These are phyloP conservation scores for Boletus vermiculosoides DNA, from an alignment of 768 basidiomycete species.

Conservation along the genomic window DNA sequence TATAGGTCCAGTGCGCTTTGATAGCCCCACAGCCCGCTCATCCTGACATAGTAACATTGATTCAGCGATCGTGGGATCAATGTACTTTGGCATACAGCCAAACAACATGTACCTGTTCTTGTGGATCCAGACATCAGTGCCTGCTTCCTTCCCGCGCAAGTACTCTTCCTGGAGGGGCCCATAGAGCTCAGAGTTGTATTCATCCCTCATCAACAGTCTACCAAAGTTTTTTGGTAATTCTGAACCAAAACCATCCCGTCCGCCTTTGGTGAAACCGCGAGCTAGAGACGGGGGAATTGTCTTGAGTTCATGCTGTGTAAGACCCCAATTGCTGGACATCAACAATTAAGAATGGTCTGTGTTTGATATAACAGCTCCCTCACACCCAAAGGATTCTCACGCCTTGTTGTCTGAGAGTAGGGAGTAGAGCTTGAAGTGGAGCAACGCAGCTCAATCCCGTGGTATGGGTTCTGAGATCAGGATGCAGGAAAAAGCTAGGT, in stretches of 20 bases:
- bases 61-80: neutral
- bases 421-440: slow-evolving; percentile 49
- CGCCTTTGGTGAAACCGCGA: slow-evolving; percentile 52
- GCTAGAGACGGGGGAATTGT: slow-evolving; percentile 60
- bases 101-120: slow-evolving; percentile 52
- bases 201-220: slow-evolving; percentile 55
- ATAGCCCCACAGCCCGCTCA: slow-evolving; percentile 66
- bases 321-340: slow-evolving; percentile 60
- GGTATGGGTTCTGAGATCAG: slow-evolving; percentile 52
- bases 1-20: slow-evolving; percentile 63
- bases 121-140: slow-evolving; percentile 70
- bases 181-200: slow-evolving; percentile 59
- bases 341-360: neutral
- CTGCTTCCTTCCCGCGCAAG: slow-evolving; percentile 47
- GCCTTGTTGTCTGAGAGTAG: slow-evolving; percentile 46
- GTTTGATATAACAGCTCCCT: slow-evolving; percentile 15
- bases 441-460: slow-evolving; percentile 58
- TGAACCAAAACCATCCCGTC: slow-evolving; percentile 52
- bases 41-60: slow-evolving; percentile 35
- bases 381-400: slow-evolving; percentile 67
- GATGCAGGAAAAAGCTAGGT: slow-evolving; percentile 62
- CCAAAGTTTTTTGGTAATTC: slow-evolving; percentile 54
- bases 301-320: slow-evolving; percentile 60
- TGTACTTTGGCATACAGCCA: neutral
- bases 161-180: slow-evolving; percentile 59